Evolutionary conservation across 1,139 yeast species (phyloP).

Genomic region (Kluyveromyces marxianus): DNA sequence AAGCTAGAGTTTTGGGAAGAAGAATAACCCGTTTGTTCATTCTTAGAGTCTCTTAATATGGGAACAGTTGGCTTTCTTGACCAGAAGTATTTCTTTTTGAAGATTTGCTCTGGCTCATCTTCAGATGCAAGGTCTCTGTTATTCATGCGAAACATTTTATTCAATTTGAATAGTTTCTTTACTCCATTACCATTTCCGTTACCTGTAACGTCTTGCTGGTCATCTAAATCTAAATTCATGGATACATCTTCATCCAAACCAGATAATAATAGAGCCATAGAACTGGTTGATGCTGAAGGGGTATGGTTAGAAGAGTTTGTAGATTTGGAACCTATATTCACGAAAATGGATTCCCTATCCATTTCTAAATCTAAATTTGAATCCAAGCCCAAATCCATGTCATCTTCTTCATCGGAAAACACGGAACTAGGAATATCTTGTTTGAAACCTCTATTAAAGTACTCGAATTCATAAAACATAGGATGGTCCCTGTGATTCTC

Average conservation of each 20-base stretch:
- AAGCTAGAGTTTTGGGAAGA: not conserved
- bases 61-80: constrained; percentile 16
- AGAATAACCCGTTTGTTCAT: not conserved
- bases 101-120: constrained; percentile 13
- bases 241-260: constrained; percentile 3
- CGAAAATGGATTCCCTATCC: constrained; percentile 1
- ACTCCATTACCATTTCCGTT: not conserved
- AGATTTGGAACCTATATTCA: not conserved
- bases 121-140: not conserved
- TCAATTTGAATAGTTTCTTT: constrained; percentile 3
- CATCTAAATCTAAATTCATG: constrained; percentile 1
- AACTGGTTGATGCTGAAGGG: constrained; percentile 2
- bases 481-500: constrained; percentile 21
- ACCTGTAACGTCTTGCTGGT: not conserved
- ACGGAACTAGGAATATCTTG: not conserved
- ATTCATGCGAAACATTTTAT: constrained; percentile 2
- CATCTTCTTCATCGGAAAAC: constrained; percentile 5
- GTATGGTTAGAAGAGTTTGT: not conserved
- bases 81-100: constrained; percentile 18
- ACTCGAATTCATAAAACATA: constrained; percentile 23
- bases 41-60: constrained; percentile 1
- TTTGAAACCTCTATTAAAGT: constrained; percentile 13
- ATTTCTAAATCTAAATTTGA: not conserved
- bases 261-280: not conserved
- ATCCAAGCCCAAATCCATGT: constrained; percentile 2